phyloP scores from a whole-genome alignment of 2,329 filamentous ascomycete species.

The Canariomyces notabilis region DNA sequence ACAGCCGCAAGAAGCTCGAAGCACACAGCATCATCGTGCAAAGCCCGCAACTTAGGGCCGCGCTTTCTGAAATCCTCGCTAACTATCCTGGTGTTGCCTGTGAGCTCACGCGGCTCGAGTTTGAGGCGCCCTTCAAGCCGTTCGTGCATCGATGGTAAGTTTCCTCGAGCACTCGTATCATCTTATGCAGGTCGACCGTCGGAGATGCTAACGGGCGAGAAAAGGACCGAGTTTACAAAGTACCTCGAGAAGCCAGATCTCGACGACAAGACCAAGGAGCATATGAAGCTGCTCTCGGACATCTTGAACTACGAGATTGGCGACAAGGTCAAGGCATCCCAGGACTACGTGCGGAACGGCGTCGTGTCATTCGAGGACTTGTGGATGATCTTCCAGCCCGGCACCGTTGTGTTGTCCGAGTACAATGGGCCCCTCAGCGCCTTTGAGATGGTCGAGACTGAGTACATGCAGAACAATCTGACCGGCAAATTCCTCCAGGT shows the following conservation, averaged over 20 bases:
- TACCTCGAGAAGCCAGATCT: conserved; percentile 37
- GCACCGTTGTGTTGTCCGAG: conserved; percentile 36
- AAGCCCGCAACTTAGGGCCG: conserved; percentile 53
- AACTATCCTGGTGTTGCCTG: conserved; percentile 58
- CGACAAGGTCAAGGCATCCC: conserved; percentile 43
- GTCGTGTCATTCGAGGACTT: conserved; percentile 50
- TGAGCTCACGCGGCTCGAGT: conserved; percentile 55
- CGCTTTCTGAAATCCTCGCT: conserved; percentile 49
- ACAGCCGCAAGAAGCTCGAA: conserved; percentile 55
- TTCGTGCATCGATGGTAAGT: conserved; percentile 58
- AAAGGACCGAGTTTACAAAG: conserved; percentile 40
- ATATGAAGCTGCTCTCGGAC: conserved; percentile 43
- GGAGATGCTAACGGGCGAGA: conserved; percentile 4
- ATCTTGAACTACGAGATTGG: conserved; percentile 48
- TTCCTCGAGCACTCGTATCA: too few relatives aligned
- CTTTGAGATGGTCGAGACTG: conserved; percentile 34
- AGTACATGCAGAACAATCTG: conserved; percentile 35
- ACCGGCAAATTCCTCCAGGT: conserved; percentile 37
- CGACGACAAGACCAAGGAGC: conserved; percentile 41
- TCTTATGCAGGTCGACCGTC: neutral
- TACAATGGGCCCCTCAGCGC: conserved; percentile 37
- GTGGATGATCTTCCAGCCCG: conserved; percentile 51
- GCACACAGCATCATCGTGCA: conserved; percentile 61
- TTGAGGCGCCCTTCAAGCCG: conserved; percentile 55
- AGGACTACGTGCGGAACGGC: conserved; percentile 48